Evolutionary conservation across 768 basidiomycete genomes (phyloP).

Genomic region (Tulasnella sp.): DNA sequence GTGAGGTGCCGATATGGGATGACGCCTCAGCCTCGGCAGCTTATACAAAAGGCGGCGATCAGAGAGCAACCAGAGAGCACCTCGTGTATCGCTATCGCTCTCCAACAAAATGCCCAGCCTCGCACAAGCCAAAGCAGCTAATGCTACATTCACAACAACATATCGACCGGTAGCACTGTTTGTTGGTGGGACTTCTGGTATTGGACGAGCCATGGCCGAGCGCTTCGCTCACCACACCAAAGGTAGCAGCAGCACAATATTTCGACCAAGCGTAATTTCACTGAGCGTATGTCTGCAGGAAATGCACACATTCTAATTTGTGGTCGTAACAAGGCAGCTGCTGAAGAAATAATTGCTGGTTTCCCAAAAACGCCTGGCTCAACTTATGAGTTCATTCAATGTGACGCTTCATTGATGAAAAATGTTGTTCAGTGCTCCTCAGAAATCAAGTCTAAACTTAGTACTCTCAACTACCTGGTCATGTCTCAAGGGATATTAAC

Average conservation of each 20-base stretch:
- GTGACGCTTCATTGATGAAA: slow-evolving; percentile 21
- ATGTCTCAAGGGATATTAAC: slow-evolving; percentile 14
- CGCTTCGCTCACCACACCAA: slow-evolving; percentile 15
- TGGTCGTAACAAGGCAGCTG: slow-evolving; percentile 18
- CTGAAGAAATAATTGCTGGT: slow-evolving; percentile 15
- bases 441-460: too few relatives aligned
- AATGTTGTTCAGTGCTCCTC: slow-evolving; percentile 9
- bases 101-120: slow-evolving; percentile 14
- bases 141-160: slow-evolving; percentile 4
- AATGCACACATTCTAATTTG: slow-evolving; percentile 18
- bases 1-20: too few relatives aligned
- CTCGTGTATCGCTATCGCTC: too few relatives aligned
- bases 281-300: too few relatives aligned
- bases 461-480: slow-evolving; percentile 13
- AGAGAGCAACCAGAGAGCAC: too few relatives aligned
- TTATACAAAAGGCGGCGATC: too few relatives aligned
- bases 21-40: too few relatives aligned
- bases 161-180: slow-evolving; percentile 16
- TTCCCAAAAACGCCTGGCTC: slow-evolving; percentile 9
- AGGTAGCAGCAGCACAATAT: too few relatives aligned
- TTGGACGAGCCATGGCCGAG: slow-evolving; percentile 15
- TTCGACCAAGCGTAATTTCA: too few relatives aligned
- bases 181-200: slow-evolving; percentile 17
- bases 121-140: slow-evolving; percentile 2
- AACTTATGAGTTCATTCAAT: slow-evolving; percentile 24